Base-by-base conservation (phyloP, 139 green algal species). In the Zygnema circumcarinatum region DNA sequence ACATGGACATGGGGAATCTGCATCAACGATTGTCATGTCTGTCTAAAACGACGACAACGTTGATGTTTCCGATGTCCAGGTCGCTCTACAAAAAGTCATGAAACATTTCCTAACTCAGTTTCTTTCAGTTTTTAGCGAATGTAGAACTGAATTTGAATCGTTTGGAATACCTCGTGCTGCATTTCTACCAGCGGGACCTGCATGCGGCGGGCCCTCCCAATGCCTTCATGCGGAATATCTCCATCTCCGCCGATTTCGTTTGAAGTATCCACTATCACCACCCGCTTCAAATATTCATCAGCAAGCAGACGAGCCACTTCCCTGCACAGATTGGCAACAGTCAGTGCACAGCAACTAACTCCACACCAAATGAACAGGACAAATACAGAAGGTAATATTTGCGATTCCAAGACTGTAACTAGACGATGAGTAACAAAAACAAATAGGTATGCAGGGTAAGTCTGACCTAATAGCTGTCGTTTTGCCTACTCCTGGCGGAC, bases 211-310 rank as follows among this genome's bases (percentile, higher is more conserved):
- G 92, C 88, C 20, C 76, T 35, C 2, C 92, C 92, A 3, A 94
- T 83, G 38, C 84, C 90, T 1, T 72, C 74, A 84, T 98, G 96
- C 0, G 95, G 93, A 0, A 97, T 87, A 89, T 96, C 93, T 0
- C 94, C 95, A 83, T 98, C 96, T 3, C 96, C 96, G 0, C 92
- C 96, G 67, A 98, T 97, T 92, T 99, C 96, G 62, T 98, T 98
- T 62, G 83, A 94, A 0, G 96, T 98, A 92, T 99, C 96, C 35
- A 99, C 95, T 2, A 98, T 91, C 3, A 98, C 91, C 21, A 98
- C 95, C 1, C 94, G 56, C 53, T 76, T 85, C 36, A 39, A 2
- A 0, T 76, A 84, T 38, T 94, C 89, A 39, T 95, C 94, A 0
- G 93, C 86, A 11, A 96, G 88, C 11, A 96, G 72, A n/a, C 93